phyloP scores from a whole-genome alignment of 2,329 filamentous ascomycete genomes.

The Penicillium sp. region DNA sequence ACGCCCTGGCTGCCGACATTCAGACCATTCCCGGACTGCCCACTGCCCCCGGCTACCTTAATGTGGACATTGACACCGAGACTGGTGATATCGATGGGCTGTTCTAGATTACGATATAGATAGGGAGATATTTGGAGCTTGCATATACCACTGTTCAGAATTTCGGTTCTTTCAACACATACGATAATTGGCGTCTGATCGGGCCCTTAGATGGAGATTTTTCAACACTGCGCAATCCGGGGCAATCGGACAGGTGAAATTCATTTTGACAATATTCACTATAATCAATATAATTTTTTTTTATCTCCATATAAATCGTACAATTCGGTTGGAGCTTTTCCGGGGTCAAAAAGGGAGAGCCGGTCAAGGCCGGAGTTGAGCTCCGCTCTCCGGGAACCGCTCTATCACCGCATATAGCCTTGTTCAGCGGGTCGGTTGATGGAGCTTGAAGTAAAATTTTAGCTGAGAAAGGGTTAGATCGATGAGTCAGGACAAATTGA shows the following conservation, averaged over 20 bases:
- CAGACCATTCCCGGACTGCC: constrained; percentile 96
- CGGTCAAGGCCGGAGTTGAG: constrained; percentile 25
- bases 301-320: constrained; percentile 11
- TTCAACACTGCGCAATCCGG: constrained; percentile 11
- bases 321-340: constrained; percentile 21
- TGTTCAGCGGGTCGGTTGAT: constrained; percentile 20
- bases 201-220: constrained; percentile 19
- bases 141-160: constrained; percentile 20
- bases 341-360: constrained; percentile 9
- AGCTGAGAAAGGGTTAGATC: constrained; percentile 3
- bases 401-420: constrained; percentile 10
- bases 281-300: not conserved
- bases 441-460: constrained; percentile 12
- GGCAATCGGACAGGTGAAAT: constrained; percentile 4
- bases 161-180: constrained; percentile 29
- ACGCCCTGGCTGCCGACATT: constrained; percentile 93
- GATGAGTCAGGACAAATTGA: constrained; percentile 13
- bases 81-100: constrained; percentile 86
- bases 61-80: constrained; percentile 79
- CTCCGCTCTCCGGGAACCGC: constrained; percentile 26
- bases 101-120: constrained; percentile 60
- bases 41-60: constrained; percentile 91
- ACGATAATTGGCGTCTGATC: constrained; percentile 21
- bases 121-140: constrained; percentile 11
- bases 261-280: constrained; percentile 3